Base-by-base conservation (phyloP, 1,284 basidiomycete species). In the Sporisorium iseilematis-ciliati region DNA sequence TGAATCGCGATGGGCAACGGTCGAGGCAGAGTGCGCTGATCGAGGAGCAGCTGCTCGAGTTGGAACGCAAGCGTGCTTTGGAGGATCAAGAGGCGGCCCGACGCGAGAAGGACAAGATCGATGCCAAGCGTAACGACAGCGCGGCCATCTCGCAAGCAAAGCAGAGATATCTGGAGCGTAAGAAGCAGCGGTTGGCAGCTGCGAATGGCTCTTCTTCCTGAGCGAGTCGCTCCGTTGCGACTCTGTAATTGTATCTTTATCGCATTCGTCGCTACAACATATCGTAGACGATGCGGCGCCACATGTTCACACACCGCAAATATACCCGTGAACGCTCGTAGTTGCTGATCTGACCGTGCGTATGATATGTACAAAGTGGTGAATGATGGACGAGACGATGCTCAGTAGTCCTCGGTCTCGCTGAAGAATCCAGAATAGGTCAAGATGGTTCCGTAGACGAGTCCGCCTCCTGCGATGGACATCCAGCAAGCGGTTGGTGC, bases 381-480 rank as follows among this genome's bases (percentile, higher is more conserved):
- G 20, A 49, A 18, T 3, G 23, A 29, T 18, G 38, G 33, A 16
- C 7, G 23, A 18, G 41, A 35, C 21, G 21, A 11, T 26, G 20
- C 21, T 45, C 58, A 82, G 49, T 66, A 70, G 56, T 82, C 80
- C 33, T 82, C 80, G 23, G 69, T 54, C 53, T 82, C 79, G 65
- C 21, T 77, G 63, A 82, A 82, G 77, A 81, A 82, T 16, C 80
- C 79, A 14, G 80, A 80, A 57, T 82, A 82, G 31, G 79, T 77
- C 43, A 82, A 43, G 55, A 82, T 49, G 91, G 97, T 99, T 5
- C 92, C 93, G 84, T 99, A 99, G 2, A 99, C 94, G 70, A 98
- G 88, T 40, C 91, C 92, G 86, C 97, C 97, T 25, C 97, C 97
- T 31, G 92, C 88, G 69, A 97, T 93, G 29, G 93, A 94, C 96